Percentiles rank a stretch among this genome's conserved stretches.
Conservation (phyloP, 2,329 filamentous ascomycete genomes). For the Hirsutella rhossiliensis region DNA sequence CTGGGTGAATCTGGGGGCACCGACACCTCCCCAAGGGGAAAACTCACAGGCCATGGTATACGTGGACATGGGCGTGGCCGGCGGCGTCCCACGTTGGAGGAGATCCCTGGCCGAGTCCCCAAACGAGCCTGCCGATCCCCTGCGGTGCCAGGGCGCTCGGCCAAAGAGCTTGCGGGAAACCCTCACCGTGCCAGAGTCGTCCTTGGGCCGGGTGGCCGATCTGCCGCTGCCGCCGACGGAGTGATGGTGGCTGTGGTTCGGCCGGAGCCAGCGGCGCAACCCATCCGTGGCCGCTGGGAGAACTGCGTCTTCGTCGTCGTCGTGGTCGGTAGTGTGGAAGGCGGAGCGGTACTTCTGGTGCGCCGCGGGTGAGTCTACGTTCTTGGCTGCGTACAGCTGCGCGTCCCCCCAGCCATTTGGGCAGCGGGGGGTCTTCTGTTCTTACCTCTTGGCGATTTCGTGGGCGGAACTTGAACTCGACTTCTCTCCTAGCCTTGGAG, state of each 20-base stretch:
- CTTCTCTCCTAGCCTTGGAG: slow-evolving; percentile 10
- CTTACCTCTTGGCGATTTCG: slow-evolving; percentile 6
- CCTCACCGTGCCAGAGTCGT: slow-evolving; percentile 15
- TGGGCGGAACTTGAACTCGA: slow-evolving; percentile 10
- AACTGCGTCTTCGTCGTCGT: too few relatives aligned
- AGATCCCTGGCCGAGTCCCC: slow-evolving; percentile 30
- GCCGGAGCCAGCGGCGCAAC: too few relatives aligned
- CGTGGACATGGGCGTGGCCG: slow-evolving; percentile 13
- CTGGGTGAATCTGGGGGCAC: too few relatives aligned
- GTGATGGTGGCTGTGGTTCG: neutral
- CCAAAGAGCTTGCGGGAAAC: slow-evolving; percentile 26
- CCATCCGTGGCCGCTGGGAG: too few relatives aligned
- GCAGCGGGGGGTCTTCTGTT: neutral
- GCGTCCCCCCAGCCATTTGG: neutral
- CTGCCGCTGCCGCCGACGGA: too few relatives aligned
- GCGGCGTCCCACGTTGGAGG: slow-evolving; percentile 23
- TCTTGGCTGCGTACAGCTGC: slow-evolving; percentile 5
- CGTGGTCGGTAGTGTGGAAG: too few relatives aligned
- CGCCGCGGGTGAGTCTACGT: too few relatives aligned
- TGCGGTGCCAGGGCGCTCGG: slow-evolving; percentile 27
- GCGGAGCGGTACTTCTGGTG: too few relatives aligned
- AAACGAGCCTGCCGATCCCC: slow-evolving; percentile 24
- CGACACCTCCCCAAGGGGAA: neutral
- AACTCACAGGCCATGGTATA: slow-evolving; percentile 3
- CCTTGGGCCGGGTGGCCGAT: slow-evolving; percentile 16